phyloP scores from a whole-genome alignment of 2,329 filamentous ascomycete species.

The Botrytis cinerea region DNA sequence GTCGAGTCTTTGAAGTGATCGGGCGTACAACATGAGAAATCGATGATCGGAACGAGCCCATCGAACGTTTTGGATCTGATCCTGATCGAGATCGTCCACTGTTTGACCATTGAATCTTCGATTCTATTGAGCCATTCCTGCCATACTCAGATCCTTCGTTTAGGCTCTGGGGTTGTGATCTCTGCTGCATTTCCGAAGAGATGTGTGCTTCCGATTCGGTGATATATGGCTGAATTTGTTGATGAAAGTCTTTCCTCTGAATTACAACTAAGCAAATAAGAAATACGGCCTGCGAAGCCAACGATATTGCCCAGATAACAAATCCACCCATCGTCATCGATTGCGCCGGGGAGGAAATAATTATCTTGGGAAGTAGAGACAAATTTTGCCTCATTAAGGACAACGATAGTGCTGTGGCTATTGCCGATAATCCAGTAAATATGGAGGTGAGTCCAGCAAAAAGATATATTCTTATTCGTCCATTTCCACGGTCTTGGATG shows the following conservation, averaged over 20 bases:
- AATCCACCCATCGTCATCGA: constrained; percentile 37
- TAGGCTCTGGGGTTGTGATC: constrained; percentile 28
- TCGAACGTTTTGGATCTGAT: constrained; percentile 44
- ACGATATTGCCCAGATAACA: constrained; percentile 37
- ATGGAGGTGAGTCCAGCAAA: constrained; percentile 35
- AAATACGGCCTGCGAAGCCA: constrained; percentile 37
- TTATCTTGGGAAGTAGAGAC: constrained; percentile 31
- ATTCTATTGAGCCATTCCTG: constrained; percentile 33
- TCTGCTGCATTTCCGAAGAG: constrained; percentile 35
- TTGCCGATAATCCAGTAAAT: constrained; percentile 35
- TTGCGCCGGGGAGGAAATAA: constrained; percentile 29
- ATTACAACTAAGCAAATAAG: constrained; percentile 37
- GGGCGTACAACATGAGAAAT: constrained; percentile 54
- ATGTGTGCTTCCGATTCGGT: constrained; percentile 28
- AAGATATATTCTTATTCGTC: constrained; percentile 36
- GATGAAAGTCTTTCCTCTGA: constrained; percentile 37
- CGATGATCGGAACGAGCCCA: constrained; percentile 52
- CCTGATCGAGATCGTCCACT: constrained; percentile 50
- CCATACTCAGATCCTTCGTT: constrained; percentile 27
- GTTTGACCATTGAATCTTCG: constrained; percentile 42
- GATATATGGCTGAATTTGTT: constrained; percentile 36
- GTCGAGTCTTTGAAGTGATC: constrained; percentile 56
- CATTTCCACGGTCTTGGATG: constrained; percentile 35
- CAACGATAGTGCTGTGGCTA: constrained; percentile 35
- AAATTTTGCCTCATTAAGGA: constrained; percentile 33